Evolutionary conservation across 306 rosid species (phyloP), one percentile per base, ranked within the genome.

Genomic region (Boehmeria nivea): DNA sequence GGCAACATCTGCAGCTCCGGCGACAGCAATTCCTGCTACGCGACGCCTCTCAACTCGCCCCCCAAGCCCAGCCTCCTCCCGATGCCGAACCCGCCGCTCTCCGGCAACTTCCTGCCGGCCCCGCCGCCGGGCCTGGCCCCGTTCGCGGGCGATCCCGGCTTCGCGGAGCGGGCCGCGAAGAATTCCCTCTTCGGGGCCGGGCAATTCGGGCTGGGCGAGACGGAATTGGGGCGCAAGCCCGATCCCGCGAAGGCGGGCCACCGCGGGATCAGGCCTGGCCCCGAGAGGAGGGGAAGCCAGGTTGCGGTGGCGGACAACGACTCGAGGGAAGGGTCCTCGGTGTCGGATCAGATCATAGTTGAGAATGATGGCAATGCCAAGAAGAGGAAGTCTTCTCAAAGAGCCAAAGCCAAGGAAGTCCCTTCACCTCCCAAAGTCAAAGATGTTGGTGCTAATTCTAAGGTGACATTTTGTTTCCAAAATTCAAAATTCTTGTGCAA

Each of bases 41-140:
- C 48, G n/a, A 76, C 86, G 12, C 86, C 86, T 18, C 45, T 80
- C 50, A 80, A 76, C 65, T 80, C 82, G 4, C 81, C 86, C 17
- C 82, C 82, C 4, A 80, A 75, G 68, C 81, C 68, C 53, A 75
- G 68, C 26, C 61, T 72, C 26, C 58, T 68, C 12, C 68, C 78
- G 40, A 60, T 21, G 43, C 28, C 71, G n/a, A n/a, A n/a, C n/a
- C n/a, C n/a, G n/a, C 48, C 63, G 17, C 15, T 68, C 8, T 53
- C 63, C 1, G 71, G 24, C 57, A 43, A 66, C 22, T 59, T 66
- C 21, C 69, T 40, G 57, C 75, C 70, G 40, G 50, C 58, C 56
- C 75, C 56, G 76, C 51, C 13, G n/a, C n/a, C n/a, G n/a, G n/a
- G n/a, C n/a, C n/a, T n/a, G n/a, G n/a, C n/a, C n/a, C 81, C 81